Conservation (phyloP, 2,329 filamentous ascomycete species). For the Akanthomyces uredinophilus region DNA sequence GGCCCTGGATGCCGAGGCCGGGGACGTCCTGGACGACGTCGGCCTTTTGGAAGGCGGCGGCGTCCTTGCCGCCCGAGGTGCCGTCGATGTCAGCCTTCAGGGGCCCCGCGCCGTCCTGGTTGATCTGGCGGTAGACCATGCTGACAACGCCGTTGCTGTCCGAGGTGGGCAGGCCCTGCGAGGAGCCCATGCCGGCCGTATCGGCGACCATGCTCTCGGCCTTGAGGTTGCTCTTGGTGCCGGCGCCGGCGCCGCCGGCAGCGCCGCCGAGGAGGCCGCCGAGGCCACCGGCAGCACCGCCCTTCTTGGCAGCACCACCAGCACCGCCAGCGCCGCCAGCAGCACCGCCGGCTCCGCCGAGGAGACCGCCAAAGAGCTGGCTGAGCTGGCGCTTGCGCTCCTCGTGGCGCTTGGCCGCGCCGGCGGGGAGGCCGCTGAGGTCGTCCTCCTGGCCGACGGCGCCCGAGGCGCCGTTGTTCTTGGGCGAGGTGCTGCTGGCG, state of each 20-base stretch:
- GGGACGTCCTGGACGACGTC: slow-evolving; percentile 57
- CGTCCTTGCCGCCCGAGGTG: slow-evolving; percentile 58
- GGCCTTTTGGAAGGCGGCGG: slow-evolving; percentile 54
- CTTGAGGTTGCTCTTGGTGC: slow-evolving; percentile 33
- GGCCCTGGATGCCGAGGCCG: slow-evolving; percentile 49
- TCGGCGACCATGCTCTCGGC: slow-evolving; percentile 46
- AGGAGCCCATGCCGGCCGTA: slow-evolving; percentile 45
- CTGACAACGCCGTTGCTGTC: slow-evolving; percentile 52
- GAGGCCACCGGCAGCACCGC: slow-evolving; percentile 28
- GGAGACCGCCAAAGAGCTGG: slow-evolving; percentile 25
- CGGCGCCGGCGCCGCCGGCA: slow-evolving; percentile 8
- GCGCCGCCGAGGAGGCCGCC: slow-evolving; percentile 17
- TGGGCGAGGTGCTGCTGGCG: slow-evolving; percentile 28
- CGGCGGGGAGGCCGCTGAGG: slow-evolving; percentile 26
- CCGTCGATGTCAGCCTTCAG: slow-evolving; percentile 55
- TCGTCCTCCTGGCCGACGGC: slow-evolving; percentile 41
- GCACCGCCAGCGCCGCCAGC: not conserved
- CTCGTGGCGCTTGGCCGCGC: slow-evolving; percentile 18
- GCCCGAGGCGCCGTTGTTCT: slow-evolving; percentile 33
- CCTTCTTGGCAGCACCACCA: slow-evolving; percentile 29
- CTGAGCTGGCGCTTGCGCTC: slow-evolving; percentile 26
- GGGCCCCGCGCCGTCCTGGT: slow-evolving; percentile 65
- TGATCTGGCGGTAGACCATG: slow-evolving; percentile 62
- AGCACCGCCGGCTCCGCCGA: slow-evolving; percentile 15
- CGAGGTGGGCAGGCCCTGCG: slow-evolving; percentile 52